Conservation (phyloP, 768 basidiomycete species). For the Suillus weaverae region DNA sequence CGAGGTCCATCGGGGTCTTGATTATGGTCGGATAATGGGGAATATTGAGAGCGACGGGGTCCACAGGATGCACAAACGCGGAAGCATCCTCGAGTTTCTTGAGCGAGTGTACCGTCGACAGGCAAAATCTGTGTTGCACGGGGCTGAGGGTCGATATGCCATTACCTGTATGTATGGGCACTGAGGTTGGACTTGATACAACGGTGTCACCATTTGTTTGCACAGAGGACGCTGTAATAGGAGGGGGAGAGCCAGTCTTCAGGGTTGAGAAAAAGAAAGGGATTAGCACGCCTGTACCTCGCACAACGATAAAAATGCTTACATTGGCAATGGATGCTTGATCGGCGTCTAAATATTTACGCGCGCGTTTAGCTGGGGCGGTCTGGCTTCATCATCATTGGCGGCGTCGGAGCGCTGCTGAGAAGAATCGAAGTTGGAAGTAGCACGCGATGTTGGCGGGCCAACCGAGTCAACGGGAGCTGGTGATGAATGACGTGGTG, state of each 20-base stretch:
- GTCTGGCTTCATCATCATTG: slow-evolving; percentile 52
- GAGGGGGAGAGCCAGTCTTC: slow-evolving; percentile 78
- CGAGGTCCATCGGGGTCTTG: slow-evolving; percentile 91
- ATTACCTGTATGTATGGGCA: not conserved
- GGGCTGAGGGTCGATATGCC: slow-evolving; percentile 49
- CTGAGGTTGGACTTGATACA: slow-evolving; percentile 17
- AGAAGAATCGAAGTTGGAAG: slow-evolving; percentile 30
- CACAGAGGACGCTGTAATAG: slow-evolving; percentile 47
- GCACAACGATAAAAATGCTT: slow-evolving; percentile 49
- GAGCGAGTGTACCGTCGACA: slow-evolving; percentile 73
- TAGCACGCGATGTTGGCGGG: slow-evolving; percentile 36
- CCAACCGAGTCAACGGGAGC: slow-evolving; percentile 36
- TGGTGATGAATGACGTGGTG: slow-evolving; percentile 42
- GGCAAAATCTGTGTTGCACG: slow-evolving; percentile 78
- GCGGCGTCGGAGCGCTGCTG: slow-evolving; percentile 24
- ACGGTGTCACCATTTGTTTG: slow-evolving; percentile 30
- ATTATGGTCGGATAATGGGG: slow-evolving; percentile 89
- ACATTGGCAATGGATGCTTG: slow-evolving; percentile 74
- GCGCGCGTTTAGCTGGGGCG: slow-evolving; percentile 81
- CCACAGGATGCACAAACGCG: slow-evolving; percentile 87
- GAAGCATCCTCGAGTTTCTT: slow-evolving; percentile 84
- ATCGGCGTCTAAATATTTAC: slow-evolving; percentile 76
- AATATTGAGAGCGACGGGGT: slow-evolving; percentile 76
- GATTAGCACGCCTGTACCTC: slow-evolving; percentile 58
- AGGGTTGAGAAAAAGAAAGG: slow-evolving; percentile 23